A percentile compares a stretch with the other conserved stretches of the same genome.
Evolutionary conservation across 164 flowering plant genomes (phyloP).

Genomic region (Taxillus chinensis): DNA sequence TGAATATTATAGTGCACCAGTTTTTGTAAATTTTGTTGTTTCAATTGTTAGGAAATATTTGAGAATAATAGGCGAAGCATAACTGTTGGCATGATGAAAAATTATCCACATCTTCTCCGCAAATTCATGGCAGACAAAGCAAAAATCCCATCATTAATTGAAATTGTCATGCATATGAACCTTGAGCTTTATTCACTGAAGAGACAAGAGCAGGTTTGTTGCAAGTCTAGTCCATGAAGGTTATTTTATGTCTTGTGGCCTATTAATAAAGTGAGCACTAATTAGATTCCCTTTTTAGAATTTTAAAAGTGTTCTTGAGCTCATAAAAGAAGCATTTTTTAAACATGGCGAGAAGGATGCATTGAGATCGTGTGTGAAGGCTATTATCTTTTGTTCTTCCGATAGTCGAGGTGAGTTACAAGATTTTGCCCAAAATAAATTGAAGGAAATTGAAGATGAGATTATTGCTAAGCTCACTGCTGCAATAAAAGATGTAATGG

Average conservation of each 20-base stretch:
- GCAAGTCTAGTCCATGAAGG: constrained; percentile 3
- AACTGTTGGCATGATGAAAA: constrained; percentile 82
- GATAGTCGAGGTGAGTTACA: constrained; percentile 82
- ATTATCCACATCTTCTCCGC: constrained; percentile 68
- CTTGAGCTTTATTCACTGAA: constrained; percentile 89
- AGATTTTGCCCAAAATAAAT: constrained; percentile 64
- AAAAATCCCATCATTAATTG: constrained; percentile 63
- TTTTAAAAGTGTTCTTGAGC: constrained; percentile 62
- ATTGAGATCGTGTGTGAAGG: constrained; percentile 82
- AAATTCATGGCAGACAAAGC: constrained; percentile 85
- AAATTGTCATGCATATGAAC: constrained; percentile 57
- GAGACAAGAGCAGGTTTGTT: constrained; percentile 87
- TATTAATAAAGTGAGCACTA: constrained; percentile 4
- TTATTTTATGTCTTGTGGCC: background rate
- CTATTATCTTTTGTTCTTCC: constrained; percentile 57
- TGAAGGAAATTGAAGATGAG: constrained; percentile 88
- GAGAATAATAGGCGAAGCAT: constrained; percentile 63
- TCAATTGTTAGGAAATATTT: constrained; percentile 51
- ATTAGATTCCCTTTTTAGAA: constrained; percentile 40
- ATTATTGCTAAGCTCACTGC: constrained; percentile 59
- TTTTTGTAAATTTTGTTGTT: constrained; percentile 1
- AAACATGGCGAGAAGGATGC: constrained; percentile 93
- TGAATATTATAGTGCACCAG: background rate
- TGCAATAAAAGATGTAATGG: constrained; percentile 72
- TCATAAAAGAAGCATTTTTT: constrained; percentile 80